phyloP scores from a whole-genome alignment of 352 stramenopile species.

The Phytophthora tubulina region DNA sequence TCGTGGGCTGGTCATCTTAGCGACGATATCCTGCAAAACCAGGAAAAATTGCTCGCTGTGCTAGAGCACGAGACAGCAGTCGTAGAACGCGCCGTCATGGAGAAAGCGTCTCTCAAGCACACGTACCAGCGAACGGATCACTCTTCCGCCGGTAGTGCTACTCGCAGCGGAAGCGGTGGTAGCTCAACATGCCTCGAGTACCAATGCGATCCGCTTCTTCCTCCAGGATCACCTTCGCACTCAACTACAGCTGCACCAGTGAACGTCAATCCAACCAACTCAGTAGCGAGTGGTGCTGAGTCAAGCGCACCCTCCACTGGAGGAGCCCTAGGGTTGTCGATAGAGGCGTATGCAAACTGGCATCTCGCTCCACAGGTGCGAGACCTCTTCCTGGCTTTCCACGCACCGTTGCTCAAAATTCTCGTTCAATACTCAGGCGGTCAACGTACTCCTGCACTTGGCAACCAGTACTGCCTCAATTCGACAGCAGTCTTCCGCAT shows the following conservation, averaged over 20 bases:
- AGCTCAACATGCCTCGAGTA: constrained; percentile 67
- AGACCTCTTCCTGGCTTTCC: constrained; percentile 72
- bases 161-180: constrained; percentile 16
- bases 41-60: constrained; percentile 81
- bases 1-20: constrained; percentile 72
- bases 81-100: constrained; percentile 81
- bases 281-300: constrained; percentile 1
- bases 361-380: constrained; percentile 59
- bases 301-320: constrained; percentile 2
- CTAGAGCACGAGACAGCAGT: constrained; percentile 83
- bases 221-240: constrained; percentile 33
- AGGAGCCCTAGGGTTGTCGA: constrained; percentile 11
- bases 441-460: constrained; percentile 45
- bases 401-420: constrained; percentile 58
- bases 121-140: constrained; percentile 56
- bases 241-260: constrained; percentile 11
- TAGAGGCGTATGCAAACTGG: constrained; percentile 61
- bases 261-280: constrained; percentile 4
- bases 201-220: constrained; percentile 67
- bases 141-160: constrained; percentile 13
- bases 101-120: constrained; percentile 81
- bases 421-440: constrained; percentile 65
- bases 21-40: constrained; percentile 86
- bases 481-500: constrained; percentile 53
- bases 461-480: constrained; percentile 60